Evolutionary conservation across 176 grass and related monocot species (phyloP).

Genomic region (Cenchrus fungigraminus): DNA sequence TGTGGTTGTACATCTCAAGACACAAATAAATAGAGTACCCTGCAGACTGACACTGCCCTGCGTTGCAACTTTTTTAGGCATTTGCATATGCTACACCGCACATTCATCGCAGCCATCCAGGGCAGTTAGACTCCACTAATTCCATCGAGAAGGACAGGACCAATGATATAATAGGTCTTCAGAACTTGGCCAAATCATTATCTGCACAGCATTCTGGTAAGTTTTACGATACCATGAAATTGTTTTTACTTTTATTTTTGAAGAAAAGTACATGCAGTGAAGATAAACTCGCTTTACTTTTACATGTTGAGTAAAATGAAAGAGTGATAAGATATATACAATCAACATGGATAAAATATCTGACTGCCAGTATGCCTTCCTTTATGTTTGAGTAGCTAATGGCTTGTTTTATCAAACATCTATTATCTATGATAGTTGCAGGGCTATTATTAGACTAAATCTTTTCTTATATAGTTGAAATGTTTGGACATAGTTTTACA

Average conservation of each 20-base stretch:
- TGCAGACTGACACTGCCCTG: background rate
- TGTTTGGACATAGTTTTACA: background rate
- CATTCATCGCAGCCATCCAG: conserved; percentile 35
- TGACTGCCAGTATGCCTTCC: too few species aligned
- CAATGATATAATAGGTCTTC: conserved; percentile 55
- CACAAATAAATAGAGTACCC: background rate
- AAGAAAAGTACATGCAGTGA: background rate
- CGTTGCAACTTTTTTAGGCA: conserved; percentile 48
- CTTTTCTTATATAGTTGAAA: conserved; percentile 13
- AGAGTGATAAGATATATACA: background rate
- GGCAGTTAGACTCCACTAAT: conserved; percentile 33
- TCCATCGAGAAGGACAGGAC: conserved; percentile 24
- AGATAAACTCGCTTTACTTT: conserved; percentile 5
- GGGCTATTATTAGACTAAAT: background rate
- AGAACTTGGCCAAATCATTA: conserved; percentile 69
- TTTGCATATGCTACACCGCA: conserved; percentile 70
- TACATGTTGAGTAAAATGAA: background rate
- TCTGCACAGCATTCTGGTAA: conserved; percentile 65
- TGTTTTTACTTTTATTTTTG: background rate
- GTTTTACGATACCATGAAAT: conserved; percentile 20
- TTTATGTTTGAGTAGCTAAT: too few species aligned
- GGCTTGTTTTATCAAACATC: background rate
- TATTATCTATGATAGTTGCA: background rate
- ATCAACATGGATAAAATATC: background rate
- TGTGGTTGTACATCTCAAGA: background rate